Base-by-base conservation (phyloP, 2,329 filamentous ascomycete genomes). In the Alternaria tenuissima region DNA sequence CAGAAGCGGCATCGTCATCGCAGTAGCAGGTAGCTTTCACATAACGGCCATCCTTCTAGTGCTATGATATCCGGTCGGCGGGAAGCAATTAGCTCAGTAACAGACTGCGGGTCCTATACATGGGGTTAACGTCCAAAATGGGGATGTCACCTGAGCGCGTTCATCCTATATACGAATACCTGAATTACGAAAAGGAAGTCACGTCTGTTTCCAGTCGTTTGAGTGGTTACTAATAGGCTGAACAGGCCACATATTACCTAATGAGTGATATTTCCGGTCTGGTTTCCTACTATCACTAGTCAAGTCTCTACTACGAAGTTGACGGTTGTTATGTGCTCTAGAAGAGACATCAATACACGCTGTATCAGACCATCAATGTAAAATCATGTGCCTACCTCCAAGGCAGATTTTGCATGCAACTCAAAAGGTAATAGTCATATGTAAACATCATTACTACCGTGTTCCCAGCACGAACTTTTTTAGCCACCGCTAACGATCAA, bases 141-240 rank as follows among this genome's bases (percentile, higher is more conserved):
- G 5, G 7, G 46, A 49, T 34, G 12, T 8, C 14, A 8, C 11
- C 4, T 5, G 16, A 12, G 20, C 20, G 14, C 8, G 7, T n/a
- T 11, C 6, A 2, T 12, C 3, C 7, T 24, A 26, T 11, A 18
- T 12, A 38, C 12, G 20, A 26, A 24, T 36, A 34, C 14, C n/a
- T 5, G 18, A 24, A 0, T 34, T 7, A 7, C 12, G 22, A 34
- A 28, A 11, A 30, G 18, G 12, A 18, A 41, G 7, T 18, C n/a
- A 2, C n/a, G 18, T 11, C 1, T 7, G 12, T 7, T n/a, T 16
- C 6, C 4, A 18, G 5, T 2, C 16, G 0, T 22, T 2, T n/a
- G 12, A 7, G 14, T 24, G 3, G 2, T 12, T 48, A 7, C 46
- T 48, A 24, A 24, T 24, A 5, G 4, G 2, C 12, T 34, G 18